Conservation (phyloP, 2,329 filamentous ascomycete species). For the Fusarium musae region DNA sequence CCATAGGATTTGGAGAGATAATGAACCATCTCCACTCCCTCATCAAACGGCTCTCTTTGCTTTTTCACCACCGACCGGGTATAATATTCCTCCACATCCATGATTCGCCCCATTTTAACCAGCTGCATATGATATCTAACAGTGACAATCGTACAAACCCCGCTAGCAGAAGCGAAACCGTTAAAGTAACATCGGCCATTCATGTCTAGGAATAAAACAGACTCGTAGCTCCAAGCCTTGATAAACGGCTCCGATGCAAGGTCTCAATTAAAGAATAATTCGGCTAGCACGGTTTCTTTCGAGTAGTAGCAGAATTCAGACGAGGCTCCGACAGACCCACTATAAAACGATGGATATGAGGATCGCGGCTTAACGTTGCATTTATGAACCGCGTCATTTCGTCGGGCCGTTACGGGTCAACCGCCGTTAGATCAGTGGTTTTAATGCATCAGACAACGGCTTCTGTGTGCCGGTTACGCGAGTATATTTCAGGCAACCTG, state of each 20-base stretch:
- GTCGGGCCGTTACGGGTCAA: neutral
- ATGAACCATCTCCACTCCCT: neutral
- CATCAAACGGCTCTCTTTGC: neutral
- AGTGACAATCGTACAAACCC: accelerated
- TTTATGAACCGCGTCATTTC: neutral
- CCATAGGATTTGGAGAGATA: neutral
- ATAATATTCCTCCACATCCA: accelerated
- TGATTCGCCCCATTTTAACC: neutral
- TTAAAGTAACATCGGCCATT: neutral
- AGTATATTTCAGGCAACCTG: neutral
- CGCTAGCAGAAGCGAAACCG: neutral
- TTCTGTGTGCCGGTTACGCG: no score
- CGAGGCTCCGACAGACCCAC: accelerated
- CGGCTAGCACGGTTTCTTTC: no score
- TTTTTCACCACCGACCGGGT: accelerated
- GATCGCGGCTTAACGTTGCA: neutral
- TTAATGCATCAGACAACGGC: no score
- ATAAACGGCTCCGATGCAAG: neutral
- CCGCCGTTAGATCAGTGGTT: neutral
- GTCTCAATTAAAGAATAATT: no score
- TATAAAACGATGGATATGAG: neutral
- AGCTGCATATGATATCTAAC: neutral
- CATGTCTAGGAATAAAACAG: no score
- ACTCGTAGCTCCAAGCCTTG: no score
- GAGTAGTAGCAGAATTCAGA: neutral